Base-by-base conservation (phyloP, 1,139 yeast genomes). In the Lizanozyma gosingica region DNA sequence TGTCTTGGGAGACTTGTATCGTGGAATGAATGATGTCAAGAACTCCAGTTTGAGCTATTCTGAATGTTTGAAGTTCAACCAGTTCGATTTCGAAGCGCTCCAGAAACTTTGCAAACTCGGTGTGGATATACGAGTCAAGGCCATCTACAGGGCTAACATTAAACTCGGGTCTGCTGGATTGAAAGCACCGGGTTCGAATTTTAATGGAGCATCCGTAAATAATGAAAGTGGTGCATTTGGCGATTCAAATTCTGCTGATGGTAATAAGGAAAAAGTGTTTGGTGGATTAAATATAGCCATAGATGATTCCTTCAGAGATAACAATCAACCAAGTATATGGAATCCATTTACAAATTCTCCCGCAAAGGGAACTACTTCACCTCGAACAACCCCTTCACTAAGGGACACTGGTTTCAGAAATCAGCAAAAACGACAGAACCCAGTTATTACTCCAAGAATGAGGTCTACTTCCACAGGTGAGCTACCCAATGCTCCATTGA, bases 81-180 rank as follows among this genome's bases (percentile, higher is more conserved):
- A 94, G 18, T 86, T 71, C 55, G 71, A 87, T 39, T 88, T 94
- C 74, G 97, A 87, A 54, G 90, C 97, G 0, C 78, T 85, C 46
- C 87, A 83, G 50, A 80, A 81, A 36, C 64, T 92, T 38, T 80
- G 92, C 53, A 73, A 73, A 44, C 65, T 85, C 54, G 90, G 92
- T 11, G 84, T 83, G 18, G 74, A 77, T 45, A 71, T 86, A 18
- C 71, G 77, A 39, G 79, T 80, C 6, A 75, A 76, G 41, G 66
- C 82, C 4, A 71, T 86, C 35, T 84, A 73, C 58, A 75, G 71
- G 39, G 47, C 53, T 3, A 17, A 53, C 47, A 14, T 17, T 17
- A 18, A 18, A 14, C 9, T 35, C 15, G 14, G 27, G 15, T 6
- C 29, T 6, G 29, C 29, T 6, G 11, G 9, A 22, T 6, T 11